Percentiles rank a stretch among this genome's conserved stretches.
phyloP scores from a whole-genome alignment of 2,329 filamentous ascomycete genomes.

The Aureobasidium vineae region DNA sequence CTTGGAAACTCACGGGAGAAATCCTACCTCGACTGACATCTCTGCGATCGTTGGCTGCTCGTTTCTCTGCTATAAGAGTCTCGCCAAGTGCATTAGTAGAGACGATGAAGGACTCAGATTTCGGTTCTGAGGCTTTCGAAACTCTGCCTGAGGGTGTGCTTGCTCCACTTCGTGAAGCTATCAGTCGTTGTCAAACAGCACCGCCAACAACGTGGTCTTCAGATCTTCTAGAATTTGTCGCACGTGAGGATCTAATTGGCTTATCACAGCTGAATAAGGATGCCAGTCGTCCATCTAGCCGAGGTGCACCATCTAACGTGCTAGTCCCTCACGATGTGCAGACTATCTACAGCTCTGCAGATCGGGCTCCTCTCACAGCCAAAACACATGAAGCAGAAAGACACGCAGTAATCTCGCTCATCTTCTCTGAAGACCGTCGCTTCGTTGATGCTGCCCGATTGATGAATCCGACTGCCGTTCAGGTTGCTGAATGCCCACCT shows the following conservation, averaged over 20 bases:
- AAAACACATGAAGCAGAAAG: slow-evolving; percentile 76
- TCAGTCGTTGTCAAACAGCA: slow-evolving; percentile 77
- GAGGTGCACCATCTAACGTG: neutral
- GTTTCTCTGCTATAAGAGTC: neutral
- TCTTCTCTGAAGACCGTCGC: slow-evolving; percentile 89
- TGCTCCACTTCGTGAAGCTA: slow-evolving; percentile 75
- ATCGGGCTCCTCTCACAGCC: slow-evolving; percentile 51
- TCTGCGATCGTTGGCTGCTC: slow-evolving; percentile 2
- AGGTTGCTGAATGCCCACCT: slow-evolving; percentile 72
- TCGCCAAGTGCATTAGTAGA: slow-evolving; percentile 43
- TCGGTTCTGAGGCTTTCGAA: slow-evolving; percentile 67
- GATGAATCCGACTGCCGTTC: slow-evolving; percentile 78
- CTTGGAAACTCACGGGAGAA: neutral
- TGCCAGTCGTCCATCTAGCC: neutral
- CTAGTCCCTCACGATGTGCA: slow-evolving; percentile 25
- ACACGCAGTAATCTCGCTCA: slow-evolving; percentile 74
- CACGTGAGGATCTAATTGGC: slow-evolving; percentile 70
- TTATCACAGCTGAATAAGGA: slow-evolving; percentile 53
- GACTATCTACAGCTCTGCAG: slow-evolving; percentile 25
- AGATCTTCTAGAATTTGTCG: slow-evolving; percentile 70
- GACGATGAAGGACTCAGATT: slow-evolving; percentile 67
- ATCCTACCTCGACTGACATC: slow-evolving; percentile 21
- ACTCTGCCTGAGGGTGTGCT: slow-evolving; percentile 83
- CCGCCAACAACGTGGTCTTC: slow-evolving; percentile 75
- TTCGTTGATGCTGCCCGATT: slow-evolving; percentile 81